Percentiles rank a stretch among this genome's conserved stretches.
phyloP scores from a whole-genome alignment of 805 yeast species.

The Teunomyces gatunensis region DNA sequence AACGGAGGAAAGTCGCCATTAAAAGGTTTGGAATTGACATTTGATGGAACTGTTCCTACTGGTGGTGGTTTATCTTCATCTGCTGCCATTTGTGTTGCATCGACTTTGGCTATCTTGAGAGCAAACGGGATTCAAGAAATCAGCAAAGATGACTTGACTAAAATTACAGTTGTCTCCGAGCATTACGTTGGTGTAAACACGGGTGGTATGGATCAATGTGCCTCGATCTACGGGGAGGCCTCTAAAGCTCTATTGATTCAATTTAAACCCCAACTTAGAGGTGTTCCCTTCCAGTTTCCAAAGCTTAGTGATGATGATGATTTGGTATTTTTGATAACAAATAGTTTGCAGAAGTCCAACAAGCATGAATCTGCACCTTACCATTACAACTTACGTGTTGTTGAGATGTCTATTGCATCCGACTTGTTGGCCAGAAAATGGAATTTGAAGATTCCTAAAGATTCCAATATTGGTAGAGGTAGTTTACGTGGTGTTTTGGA shows the following conservation, averaged over 20 bases:
- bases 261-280: slow-evolving; percentile 58
- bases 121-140: slow-evolving; percentile 47
- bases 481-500: slow-evolving; percentile 66
- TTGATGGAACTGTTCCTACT: slow-evolving; percentile 67
- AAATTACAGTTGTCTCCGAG: slow-evolving; percentile 63
- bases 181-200: slow-evolving; percentile 72
- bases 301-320: slow-evolving; percentile 33
- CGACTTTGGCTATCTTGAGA: slow-evolving; percentile 54
- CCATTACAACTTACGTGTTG: slow-evolving; percentile 69
- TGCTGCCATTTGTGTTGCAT: slow-evolving; percentile 69
- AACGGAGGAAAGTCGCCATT: slow-evolving; percentile 21
- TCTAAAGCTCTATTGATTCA: slow-evolving; percentile 58
- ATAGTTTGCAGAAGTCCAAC: slow-evolving; percentile 60
- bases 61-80: slow-evolving; percentile 72
- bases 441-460: slow-evolving; percentile 41
- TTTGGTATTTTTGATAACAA: slow-evolving; percentile 58
- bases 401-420: slow-evolving; percentile 69
- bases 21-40: slow-evolving; percentile 50
- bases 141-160: slow-evolving; percentile 51
- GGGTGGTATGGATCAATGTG: slow-evolving; percentile 82
- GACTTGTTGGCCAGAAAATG: slow-evolving; percentile 51
- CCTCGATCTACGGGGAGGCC: slow-evolving; percentile 61
- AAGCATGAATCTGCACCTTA: slow-evolving; percentile 69
- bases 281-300: slow-evolving; percentile 55
- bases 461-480: slow-evolving; percentile 54